Percentiles rank a stretch among this genome's conserved stretches.
phyloP scores from a whole-genome alignment of 768 basidiomycete species.

The Boletellus ananiceps region DNA sequence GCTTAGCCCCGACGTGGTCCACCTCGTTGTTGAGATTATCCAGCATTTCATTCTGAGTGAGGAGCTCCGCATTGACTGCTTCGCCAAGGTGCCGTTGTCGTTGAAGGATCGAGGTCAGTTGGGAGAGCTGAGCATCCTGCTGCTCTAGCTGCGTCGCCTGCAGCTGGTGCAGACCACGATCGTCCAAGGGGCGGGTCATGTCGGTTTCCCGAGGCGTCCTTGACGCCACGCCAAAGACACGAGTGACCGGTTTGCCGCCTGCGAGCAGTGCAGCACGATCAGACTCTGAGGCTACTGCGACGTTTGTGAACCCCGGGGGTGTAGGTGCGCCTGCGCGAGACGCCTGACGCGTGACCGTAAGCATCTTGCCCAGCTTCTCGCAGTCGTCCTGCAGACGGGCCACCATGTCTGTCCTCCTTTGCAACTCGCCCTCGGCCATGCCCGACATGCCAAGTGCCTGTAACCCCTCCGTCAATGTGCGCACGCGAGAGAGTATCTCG shows the following conservation, averaged over 20 bases:
- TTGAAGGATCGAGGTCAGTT: conserved; percentile 75
- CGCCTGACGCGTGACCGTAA: conserved; percentile 64
- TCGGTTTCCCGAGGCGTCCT: conserved; percentile 72
- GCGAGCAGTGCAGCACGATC: conserved; percentile 68
- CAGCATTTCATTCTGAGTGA: conserved; percentile 78
- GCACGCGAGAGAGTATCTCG: conserved; percentile 68
- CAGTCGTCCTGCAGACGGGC: conserved; percentile 86
- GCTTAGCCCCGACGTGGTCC: conserved; percentile 71
- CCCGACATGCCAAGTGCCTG: conserved; percentile 60
- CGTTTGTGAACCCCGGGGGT: conserved; percentile 24
- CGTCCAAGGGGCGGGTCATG: conserved; percentile 82
- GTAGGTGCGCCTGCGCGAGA: conserved; percentile 34
- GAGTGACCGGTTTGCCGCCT: conserved; percentile 46
- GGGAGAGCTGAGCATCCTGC: conserved; percentile 79
- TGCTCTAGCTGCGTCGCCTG: conserved; percentile 78
- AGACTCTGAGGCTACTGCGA: conserved; percentile 40
- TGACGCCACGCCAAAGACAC: conserved; percentile 72
- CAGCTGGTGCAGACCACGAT: conserved; percentile 71
- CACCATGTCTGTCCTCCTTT: conserved; percentile 85
- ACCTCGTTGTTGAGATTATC: conserved; percentile 75
- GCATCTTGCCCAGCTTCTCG: conserved; percentile 82
- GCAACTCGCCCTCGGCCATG: conserved; percentile 89
- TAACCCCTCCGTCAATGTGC: conserved; percentile 64
- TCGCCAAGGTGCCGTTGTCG: conserved; percentile 84
- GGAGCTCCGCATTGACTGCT: conserved; percentile 81